Evolutionary conservation across 805 yeast species (phyloP), one percentile per base, ranked within the genome.

Genomic region (Saccharomycopsis guyanensis): DNA sequence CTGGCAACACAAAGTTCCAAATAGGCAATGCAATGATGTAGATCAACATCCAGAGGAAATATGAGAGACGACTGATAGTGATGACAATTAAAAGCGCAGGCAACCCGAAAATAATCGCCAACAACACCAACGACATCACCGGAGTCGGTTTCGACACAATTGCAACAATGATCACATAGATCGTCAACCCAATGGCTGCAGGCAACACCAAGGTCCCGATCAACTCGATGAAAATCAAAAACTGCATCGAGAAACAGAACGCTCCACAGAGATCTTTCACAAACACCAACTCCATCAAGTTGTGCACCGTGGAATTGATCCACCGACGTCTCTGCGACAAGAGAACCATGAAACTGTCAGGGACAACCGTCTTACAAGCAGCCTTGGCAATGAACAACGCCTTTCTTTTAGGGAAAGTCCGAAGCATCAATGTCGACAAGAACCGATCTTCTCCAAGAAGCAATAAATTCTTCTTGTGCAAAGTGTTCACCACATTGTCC

Each of bases 271-370:
- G 71, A 61, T 88, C 96, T 44, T 79, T 78, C 18, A 88, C 89
- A 52, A 86, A 66, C 3, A 82, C 85, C 58, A 88, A 75, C 63
- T 88, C 97, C 79, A 89, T 75, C 63, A 88, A 73, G 59, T 88
- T 88, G 64, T 88, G 97, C 32, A 88, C 89, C 0, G 97, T 89
- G 3, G 96, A 88, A 63, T 88, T 88, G 56, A 88, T 88, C 97
- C 97, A 88, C 62, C 97, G 84, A 68, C 97, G 86, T 62, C 97
- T 82, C 62, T 88, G 97, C 1, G 96, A 88, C 40, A 88, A 69
- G 53, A 88, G 69, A 40, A 88, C 93, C 53, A 66, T 72, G 61
- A 88, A 88, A 41, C 72, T 72, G 56, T 81, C 83, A 0, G 97
- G 97, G n/a, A 82, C 96, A 51, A 86, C 66, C 0, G 97, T 88